Evolutionary conservation across 139 green algal species (phyloP).

Genomic region (Zygnema circumcarinatum): DNA sequence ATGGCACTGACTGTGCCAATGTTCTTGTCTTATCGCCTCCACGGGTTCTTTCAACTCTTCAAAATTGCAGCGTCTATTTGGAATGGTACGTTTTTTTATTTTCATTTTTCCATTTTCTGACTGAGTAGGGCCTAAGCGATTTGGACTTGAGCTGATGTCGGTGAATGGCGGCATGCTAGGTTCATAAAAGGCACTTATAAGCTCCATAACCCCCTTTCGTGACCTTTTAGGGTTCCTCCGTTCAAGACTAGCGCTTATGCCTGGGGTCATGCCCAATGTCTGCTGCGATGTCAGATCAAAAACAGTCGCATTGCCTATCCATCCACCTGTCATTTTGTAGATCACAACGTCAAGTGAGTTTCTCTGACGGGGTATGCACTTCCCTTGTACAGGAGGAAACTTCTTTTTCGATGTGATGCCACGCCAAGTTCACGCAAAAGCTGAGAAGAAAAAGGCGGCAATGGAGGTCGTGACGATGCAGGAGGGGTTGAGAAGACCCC

Average conservation of each 20-base stretch:
- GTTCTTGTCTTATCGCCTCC: constrained; percentile 51
- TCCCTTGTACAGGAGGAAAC: constrained; percentile 38
- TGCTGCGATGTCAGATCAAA: constrained; percentile 5
- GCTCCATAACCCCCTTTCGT: not conserved
- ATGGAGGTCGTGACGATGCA: constrained; percentile 4
- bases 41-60: constrained; percentile 54
- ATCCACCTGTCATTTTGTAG: not conserved
- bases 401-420: constrained; percentile 60
- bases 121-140: not conserved
- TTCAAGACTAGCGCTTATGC: too few relatives aligned
- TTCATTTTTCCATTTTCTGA: constrained; percentile 34
- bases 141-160: not conserved
- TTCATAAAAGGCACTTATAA: constrained; percentile 14
- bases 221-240: too few relatives aligned
- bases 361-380: too few relatives aligned
- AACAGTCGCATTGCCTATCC: not conserved
- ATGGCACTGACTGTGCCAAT: constrained; percentile 55
- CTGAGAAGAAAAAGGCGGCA: constrained; percentile 46
- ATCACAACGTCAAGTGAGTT: not conserved
- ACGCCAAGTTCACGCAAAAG: constrained; percentile 39
- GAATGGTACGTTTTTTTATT: constrained; percentile 40
- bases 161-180: not conserved
- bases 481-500: not conserved
- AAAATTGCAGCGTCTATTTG: constrained; percentile 49
- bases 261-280: too few relatives aligned